These are phyloP conservation scores for Trifolium pratense DNA, from an alignment of 306 rosid species.

Conservation along the genomic window DNA sequence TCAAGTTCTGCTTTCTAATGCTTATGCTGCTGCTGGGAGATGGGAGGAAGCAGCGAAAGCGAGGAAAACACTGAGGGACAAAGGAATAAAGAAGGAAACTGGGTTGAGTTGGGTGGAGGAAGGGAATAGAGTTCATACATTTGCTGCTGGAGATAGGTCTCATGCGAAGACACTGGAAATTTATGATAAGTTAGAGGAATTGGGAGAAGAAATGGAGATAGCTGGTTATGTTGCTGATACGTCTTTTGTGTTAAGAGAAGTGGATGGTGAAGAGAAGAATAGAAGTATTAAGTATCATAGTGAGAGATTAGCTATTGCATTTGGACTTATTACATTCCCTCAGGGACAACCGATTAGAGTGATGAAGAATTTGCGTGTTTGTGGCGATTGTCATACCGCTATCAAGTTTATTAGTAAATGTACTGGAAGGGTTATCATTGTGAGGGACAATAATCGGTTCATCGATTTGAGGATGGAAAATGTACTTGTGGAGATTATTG, in stretches of 20 bases:
- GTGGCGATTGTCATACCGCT: conserved; percentile 72
- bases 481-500: conserved; percentile 89
- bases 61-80: conserved; percentile 71
- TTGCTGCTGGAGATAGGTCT: conserved; percentile 71
- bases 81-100: conserved; percentile 77
- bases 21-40: conserved; percentile 87
- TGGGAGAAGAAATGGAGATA: conserved; percentile 72
- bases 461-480: conserved; percentile 83
- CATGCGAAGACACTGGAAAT: conserved; percentile 62
- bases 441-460: conserved; percentile 82
- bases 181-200: conserved; percentile 75
- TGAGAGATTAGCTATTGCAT: conserved; percentile 86
- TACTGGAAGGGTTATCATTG: conserved; percentile 69
- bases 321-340: conserved; percentile 75
- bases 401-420: conserved; percentile 86
- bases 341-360: conserved; percentile 74
- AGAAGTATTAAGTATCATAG: conserved; percentile 74
- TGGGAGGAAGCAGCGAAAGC: conserved; percentile 87
- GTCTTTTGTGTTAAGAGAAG: conserved; percentile 74
- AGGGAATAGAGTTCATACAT: conserved; percentile 77
- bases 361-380: conserved; percentile 60
- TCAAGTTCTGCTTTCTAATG: conserved; percentile 73
- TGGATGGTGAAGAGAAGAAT: conserved; percentile 73
- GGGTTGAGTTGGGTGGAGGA: conserved; percentile 95
- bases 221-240: conserved; percentile 90